Percentiles rank a stretch among this genome's conserved stretches.
phyloP scores from a whole-genome alignment of 163 green algal species.

The Chlorella variabilis region DNA sequence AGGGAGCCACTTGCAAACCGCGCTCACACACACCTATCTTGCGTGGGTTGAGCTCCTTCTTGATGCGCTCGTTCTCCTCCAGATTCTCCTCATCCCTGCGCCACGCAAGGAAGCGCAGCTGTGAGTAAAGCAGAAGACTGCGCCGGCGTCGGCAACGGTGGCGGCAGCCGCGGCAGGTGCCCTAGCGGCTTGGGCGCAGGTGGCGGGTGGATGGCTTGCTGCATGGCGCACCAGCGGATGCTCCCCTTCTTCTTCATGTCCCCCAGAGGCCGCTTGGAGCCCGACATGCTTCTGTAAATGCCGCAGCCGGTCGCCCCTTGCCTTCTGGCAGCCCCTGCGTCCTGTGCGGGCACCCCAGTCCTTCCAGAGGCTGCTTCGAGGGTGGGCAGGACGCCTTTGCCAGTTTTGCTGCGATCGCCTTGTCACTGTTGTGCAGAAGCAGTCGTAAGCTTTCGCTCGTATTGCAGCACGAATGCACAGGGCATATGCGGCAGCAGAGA shows the following conservation, averaged over 20 bases:
- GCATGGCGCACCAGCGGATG: slow-evolving; percentile 17
- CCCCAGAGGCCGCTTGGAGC: not conserved
- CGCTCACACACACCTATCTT: slow-evolving; percentile 74
- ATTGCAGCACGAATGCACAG: too few relatives aligned
- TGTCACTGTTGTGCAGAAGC: too few relatives aligned
- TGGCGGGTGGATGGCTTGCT: not conserved
- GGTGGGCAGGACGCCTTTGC: too few relatives aligned
- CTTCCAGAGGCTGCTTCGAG: too few relatives aligned
- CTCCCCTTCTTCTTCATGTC: slow-evolving; percentile 8
- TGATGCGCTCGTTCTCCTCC: slow-evolving; percentile 69
- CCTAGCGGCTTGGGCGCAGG: not conserved
- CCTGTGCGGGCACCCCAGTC: too few relatives aligned
- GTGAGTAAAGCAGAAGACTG: not conserved
- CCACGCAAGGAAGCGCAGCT: not conserved
- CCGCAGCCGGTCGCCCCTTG: too few relatives aligned
- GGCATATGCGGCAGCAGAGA: too few relatives aligned
- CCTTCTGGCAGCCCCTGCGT: too few relatives aligned
- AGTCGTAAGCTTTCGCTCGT: too few relatives aligned
- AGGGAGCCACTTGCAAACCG: too few relatives aligned
- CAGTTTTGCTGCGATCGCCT: not conserved
- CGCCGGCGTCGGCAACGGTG: too few relatives aligned
- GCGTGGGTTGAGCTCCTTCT: slow-evolving; percentile 62
- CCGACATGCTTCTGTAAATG: not conserved
- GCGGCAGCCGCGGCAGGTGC: too few relatives aligned
- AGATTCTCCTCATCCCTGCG: slow-evolving; percentile 75